Base-by-base conservation (phyloP, 441 rosid genomes). In the California macrophylla region DNA sequence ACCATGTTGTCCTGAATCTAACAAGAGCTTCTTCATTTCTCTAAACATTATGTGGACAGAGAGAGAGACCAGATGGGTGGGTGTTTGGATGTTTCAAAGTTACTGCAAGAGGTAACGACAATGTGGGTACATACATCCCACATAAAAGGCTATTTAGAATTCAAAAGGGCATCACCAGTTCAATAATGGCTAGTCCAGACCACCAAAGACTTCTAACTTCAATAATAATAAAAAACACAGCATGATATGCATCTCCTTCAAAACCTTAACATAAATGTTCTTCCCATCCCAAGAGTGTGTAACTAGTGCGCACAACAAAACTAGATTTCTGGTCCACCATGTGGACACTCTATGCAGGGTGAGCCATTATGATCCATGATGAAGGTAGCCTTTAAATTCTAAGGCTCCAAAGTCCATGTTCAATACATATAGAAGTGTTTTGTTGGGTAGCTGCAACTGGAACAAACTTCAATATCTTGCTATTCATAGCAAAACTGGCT, bases 1-100 rank as follows among this genome's bases (percentile, higher is more conserved):
- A 85, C 86, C 85, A 82, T 80, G 83, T 74, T 78, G 78, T 52
- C 66, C 24, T 47, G 40, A 34, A 68, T 47, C 69, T 74, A 64
- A 72, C 69, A 72, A 28, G 67, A 60, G 68, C 42, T 54, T 25
- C 54, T 38, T 54, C 70, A 36, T 62, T 65, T 71, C 74, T 77
- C 16, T 30, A 75, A 67, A 67, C 64, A 58, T 58, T n/a, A 58
- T 58, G 64, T 58, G 30, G 60, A 52, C 64, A 58, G 30, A 24
- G 29, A 23, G 16, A 58, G 29, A 52, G 24, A 52, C 21, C 60
- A 52, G 10, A 47, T 15, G 2, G 64, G 64, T 58, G 64, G 64
- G 64, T 15, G 28, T 60, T 24, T 26, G 64, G 30, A 60, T 60
- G 34, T 60, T 60, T 60, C 34, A 60, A 60, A 25, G 64, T 60